These are phyloP conservation scores for Basidiobolus meristosporus DNA, from an alignment of 371 early-diverging fungal genomes.

Conservation along the genomic window DNA sequence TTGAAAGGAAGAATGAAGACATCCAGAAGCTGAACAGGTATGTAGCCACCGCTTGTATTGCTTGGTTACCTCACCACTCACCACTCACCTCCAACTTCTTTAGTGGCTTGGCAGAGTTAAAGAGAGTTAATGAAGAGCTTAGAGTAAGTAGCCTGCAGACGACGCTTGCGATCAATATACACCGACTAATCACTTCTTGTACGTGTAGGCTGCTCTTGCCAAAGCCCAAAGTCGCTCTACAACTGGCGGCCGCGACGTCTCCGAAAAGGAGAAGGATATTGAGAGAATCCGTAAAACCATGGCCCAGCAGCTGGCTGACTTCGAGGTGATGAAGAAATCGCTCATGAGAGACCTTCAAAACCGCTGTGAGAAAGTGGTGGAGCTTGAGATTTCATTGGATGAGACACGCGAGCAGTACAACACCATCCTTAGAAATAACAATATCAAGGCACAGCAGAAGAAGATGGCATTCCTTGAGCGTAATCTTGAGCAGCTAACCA, in stretches of 20 bases:
- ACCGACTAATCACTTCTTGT: not conserved
- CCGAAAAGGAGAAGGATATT: constrained; percentile 59
- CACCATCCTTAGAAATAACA: constrained; percentile 54
- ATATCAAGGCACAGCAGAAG: constrained; percentile 71
- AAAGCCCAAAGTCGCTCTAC: constrained; percentile 5
- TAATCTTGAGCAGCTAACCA: constrained; percentile 84
- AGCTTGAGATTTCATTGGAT: constrained; percentile 85
- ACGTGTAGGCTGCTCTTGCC: constrained; percentile 8
- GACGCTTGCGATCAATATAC: not conserved
- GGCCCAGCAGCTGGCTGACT: constrained; percentile 81
- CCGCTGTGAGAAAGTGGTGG: constrained; percentile 89
- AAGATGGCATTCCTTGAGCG: constrained; percentile 90
- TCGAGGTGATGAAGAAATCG: constrained; percentile 90
- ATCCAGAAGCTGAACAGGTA: constrained; percentile 28
- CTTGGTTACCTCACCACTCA: too few species aligned
- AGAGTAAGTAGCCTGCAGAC: constrained; percentile 14
- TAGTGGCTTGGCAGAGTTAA: constrained; percentile 27
- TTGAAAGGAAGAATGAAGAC: constrained; percentile 52
- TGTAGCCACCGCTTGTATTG: too few species aligned
- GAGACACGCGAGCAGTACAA: constrained; percentile 83
- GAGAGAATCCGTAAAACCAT: constrained; percentile 76
- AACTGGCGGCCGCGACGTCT: constrained; percentile 7
- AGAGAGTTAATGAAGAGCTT: constrained; percentile 43
- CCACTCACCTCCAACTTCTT: too few species aligned
- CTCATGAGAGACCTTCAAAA: constrained; percentile 89